Evolutionary conservation across 371 early-diverging fungal species (phyloP).

Genomic region (Smittium culicis): DNA sequence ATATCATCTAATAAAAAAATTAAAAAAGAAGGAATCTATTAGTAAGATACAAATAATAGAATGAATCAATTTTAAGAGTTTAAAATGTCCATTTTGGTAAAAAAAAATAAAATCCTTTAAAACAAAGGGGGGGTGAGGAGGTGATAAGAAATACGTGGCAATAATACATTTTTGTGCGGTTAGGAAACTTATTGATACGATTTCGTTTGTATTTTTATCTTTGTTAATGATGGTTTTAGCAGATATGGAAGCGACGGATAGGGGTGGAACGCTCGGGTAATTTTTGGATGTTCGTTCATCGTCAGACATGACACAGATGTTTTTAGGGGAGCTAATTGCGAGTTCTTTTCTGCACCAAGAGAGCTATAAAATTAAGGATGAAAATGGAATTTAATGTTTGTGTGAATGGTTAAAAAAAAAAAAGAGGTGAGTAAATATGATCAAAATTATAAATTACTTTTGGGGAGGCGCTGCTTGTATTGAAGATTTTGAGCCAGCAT

Average conservation of each 20-base stretch:
- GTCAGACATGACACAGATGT: constrained; percentile 42
- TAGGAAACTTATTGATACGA: constrained; percentile 54
- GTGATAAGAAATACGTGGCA: constrained; percentile 14
- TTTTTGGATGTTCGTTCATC: constrained; percentile 28
- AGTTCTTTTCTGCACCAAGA: constrained; percentile 85
- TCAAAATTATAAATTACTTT: constrained; percentile 22
- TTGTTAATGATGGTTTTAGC: constrained; percentile 69
- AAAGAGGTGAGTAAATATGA: too few species aligned
- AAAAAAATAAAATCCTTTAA: too few species aligned
- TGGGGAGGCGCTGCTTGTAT: constrained; percentile 31
- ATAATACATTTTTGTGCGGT: constrained; percentile 40
- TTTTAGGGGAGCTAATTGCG: constrained; percentile 53
- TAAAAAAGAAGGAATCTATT: too few species aligned
- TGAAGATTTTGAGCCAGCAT: constrained; percentile 69
- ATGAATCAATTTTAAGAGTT: too few species aligned
- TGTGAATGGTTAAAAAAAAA: constrained; percentile 21
- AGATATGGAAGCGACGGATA: constrained; percentile 71
- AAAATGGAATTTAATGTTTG: not conserved
- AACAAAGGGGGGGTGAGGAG: not conserved
- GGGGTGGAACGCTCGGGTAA: constrained; percentile 47
- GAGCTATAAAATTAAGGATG: constrained; percentile 19
- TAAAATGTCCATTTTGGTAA: too few species aligned
- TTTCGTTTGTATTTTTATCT: constrained; percentile 69
- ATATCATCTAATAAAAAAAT: constrained; percentile 4
- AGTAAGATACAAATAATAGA: too few species aligned